Evolutionary conservation across 305 asterid species (phyloP).

Genomic region (Fraxinus baroniana): DNA sequence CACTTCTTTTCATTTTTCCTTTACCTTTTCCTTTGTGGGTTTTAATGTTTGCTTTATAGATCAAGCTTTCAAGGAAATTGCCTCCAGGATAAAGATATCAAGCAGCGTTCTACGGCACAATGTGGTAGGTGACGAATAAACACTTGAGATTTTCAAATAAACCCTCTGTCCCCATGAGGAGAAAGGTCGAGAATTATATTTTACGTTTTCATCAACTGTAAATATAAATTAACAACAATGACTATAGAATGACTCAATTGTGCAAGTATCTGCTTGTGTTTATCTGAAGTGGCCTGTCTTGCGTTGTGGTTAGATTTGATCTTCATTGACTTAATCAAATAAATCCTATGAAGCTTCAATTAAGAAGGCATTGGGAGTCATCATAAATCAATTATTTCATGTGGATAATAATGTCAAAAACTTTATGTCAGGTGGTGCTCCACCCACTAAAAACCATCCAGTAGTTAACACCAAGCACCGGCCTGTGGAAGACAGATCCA

Average conservation of each 20-base stretch:
- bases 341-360: background rate
- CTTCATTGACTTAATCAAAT: background rate
- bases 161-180: background rate
- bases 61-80: constrained; percentile 84
- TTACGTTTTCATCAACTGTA: background rate
- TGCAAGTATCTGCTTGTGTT: background rate
- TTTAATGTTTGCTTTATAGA: constrained; percentile 35
- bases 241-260: background rate
- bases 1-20: background rate
- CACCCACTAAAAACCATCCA: constrained; percentile 44
- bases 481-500: constrained; percentile 43
- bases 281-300: background rate
- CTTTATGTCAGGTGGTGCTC: constrained; percentile 38
- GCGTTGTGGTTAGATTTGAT: background rate
- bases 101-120: constrained; percentile 67
- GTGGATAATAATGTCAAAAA: background rate
- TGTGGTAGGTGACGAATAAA: constrained; percentile 52
- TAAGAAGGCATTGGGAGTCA: background rate
- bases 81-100: constrained; percentile 63
- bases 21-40: background rate
- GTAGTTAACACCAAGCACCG: constrained; percentile 37
- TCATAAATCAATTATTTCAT: background rate
- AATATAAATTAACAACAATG: background rate
- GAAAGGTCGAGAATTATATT: background rate
- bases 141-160: background rate